These are phyloP conservation scores for Apophysomyces sp. DNA, from an alignment of 371 early-diverging fungal species.

Conservation along the genomic window DNA sequence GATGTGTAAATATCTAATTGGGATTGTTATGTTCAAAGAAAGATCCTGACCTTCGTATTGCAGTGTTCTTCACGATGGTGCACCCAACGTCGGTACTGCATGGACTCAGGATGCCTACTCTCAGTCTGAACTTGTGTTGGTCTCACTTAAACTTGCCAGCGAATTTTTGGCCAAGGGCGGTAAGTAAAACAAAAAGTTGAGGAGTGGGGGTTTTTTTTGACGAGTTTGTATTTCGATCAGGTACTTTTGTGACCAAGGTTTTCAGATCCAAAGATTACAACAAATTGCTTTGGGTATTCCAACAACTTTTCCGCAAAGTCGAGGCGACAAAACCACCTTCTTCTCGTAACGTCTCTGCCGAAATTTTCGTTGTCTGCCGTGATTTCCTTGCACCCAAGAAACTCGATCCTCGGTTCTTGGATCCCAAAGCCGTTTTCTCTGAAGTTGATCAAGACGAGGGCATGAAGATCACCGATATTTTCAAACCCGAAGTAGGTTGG, in stretches of 20 bases:
- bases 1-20: constrained; percentile 81
- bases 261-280: constrained; percentile 99
- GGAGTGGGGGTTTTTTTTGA: background rate
- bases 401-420: constrained; percentile 94
- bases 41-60: background rate
- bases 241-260: constrained; percentile 98
- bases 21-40: background rate
- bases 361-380: constrained; percentile 99
- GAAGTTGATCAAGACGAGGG: constrained; percentile 71
- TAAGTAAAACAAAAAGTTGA: constrained; percentile 10
- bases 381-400: constrained; percentile 95
- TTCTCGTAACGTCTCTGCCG: constrained; percentile 99
- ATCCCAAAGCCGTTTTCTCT: constrained; percentile 94
- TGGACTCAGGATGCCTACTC: constrained; percentile 99
- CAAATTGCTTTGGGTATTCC: constrained; percentile 97
- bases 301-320: constrained; percentile 96
- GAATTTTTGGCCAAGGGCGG: constrained; percentile 96
- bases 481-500: constrained; percentile 67
- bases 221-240: constrained; percentile 6
- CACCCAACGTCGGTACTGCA: constrained; percentile 98
- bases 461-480: constrained; percentile 60
- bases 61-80: constrained; percentile 99
- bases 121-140: constrained; percentile 96
- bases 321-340: constrained; percentile 99
- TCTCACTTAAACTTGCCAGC: constrained; percentile 94